These are phyloP conservation scores for Hymenoscyphus albidus DNA, from an alignment of 2,329 filamentous ascomycete species.

Conservation along the genomic window DNA sequence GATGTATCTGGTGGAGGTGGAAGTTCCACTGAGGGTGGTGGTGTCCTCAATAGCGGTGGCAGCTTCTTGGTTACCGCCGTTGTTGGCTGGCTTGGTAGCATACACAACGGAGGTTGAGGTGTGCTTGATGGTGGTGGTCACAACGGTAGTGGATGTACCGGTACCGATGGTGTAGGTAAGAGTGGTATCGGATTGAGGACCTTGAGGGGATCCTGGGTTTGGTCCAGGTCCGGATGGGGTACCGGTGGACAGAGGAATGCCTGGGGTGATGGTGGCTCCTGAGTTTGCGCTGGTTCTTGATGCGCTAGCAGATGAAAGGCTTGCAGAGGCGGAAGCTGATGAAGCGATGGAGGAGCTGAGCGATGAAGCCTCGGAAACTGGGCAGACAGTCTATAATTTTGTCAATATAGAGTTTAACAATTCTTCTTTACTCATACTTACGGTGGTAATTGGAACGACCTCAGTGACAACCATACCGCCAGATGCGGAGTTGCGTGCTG, in stretches of 20 bases:
- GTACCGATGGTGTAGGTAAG: slow-evolving; percentile 41
- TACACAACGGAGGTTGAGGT: slow-evolving; percentile 36
- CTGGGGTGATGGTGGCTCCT: neutral
- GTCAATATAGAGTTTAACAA: slow-evolving; percentile 7
- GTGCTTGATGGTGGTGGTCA: slow-evolving; percentile 42
- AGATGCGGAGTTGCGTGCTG: slow-evolving; percentile 29
- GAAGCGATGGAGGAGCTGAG: slow-evolving; percentile 42
- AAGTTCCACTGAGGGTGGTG: slow-evolving; percentile 21
- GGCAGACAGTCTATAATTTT: slow-evolving; percentile 42
- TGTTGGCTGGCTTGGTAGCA: slow-evolving; percentile 20
- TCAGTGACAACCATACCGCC: slow-evolving; percentile 37
- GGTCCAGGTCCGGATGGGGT: neutral
- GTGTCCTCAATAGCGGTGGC: slow-evolving; percentile 9
- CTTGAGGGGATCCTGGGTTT: slow-evolving; percentile 3
- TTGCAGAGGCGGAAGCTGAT: slow-evolving; percentile 17
- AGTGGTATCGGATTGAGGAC: slow-evolving; percentile 20
- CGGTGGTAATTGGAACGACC: slow-evolving; percentile 41
- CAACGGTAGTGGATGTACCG: slow-evolving; percentile 42
- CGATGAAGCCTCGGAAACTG: slow-evolving; percentile 40
- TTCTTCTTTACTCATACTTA: slow-evolving; percentile 12
- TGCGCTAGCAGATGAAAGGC: slow-evolving; percentile 14
- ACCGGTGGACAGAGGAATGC: slow-evolving; percentile 16
- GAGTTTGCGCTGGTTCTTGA: slow-evolving; percentile 2
- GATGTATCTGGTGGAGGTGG: slow-evolving; percentile 24
- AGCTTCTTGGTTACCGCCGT: slow-evolving; percentile 2